phyloP scores from a whole-genome alignment of 306 rosid species.

The Cucurbita moschata region DNA sequence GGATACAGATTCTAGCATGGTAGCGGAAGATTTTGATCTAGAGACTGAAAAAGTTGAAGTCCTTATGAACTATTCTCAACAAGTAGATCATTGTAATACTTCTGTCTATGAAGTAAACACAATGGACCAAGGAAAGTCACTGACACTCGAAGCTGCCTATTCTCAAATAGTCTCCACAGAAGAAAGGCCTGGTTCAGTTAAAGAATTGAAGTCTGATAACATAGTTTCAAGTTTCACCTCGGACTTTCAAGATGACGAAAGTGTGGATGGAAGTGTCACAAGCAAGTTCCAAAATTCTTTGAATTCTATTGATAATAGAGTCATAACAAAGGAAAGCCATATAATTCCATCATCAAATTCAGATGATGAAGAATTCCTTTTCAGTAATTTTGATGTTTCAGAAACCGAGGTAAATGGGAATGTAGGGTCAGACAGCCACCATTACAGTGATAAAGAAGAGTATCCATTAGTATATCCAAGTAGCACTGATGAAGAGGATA shows the following conservation, averaged over 20 bases:
- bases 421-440: conserved; percentile 20
- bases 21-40: conserved; percentile 17
- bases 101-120: conserved; percentile 11
- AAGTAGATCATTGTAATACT: conserved; percentile 15
- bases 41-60: conserved; percentile 19
- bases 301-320: conserved; percentile 15
- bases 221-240: conserved; percentile 18
- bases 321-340: conserved; percentile 15
- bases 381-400: conserved; percentile 45
- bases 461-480: conserved; percentile 13
- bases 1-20: conserved; percentile 15
- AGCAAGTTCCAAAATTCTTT: conserved; percentile 21
- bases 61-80: conserved; percentile 18
- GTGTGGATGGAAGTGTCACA: conserved; percentile 15
- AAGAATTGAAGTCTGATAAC: conserved; percentile 20
- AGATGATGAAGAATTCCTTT: conserved; percentile 43
- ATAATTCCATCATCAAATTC: conserved; percentile 16
- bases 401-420: conserved; percentile 12
- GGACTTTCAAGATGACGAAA: conserved; percentile 20
- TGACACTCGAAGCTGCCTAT: conserved; percentile 11
- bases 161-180: conserved; percentile 17
- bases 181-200: conserved; percentile 21
- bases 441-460: conserved; percentile 20
- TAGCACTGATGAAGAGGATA: conserved; percentile 17
- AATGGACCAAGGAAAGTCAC: conserved; percentile 19